phyloP scores from a whole-genome alignment of 192 early-diverging fungal genomes.

The Irineochytrium annulatum region DNA sequence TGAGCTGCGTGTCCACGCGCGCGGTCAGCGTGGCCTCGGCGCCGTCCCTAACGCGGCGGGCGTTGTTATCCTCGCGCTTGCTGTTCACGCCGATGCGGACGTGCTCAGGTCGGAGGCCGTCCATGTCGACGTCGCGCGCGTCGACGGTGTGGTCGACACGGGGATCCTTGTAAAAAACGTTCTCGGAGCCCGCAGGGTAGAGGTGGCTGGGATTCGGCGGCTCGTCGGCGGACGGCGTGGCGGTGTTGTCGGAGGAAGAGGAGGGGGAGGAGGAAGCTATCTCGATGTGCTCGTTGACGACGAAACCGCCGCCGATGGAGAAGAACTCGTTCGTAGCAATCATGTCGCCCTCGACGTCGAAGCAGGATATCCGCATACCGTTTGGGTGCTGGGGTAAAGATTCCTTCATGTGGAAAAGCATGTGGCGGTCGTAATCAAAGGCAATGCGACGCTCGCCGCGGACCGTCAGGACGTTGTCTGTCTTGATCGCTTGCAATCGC shows the following conservation, averaged over 20 bases:
- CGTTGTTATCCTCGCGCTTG: too few species aligned
- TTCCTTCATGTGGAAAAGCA: constrained; percentile 86
- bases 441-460: constrained; percentile 71
- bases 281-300: constrained; percentile 86
- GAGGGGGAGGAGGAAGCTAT: constrained; percentile 71
- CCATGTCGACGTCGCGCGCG: constrained; percentile 4
- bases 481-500: constrained; percentile 72
- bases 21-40: constrained; percentile 7
- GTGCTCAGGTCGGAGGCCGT: neutral
- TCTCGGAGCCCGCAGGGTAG: too few species aligned
- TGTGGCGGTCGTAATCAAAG: constrained; percentile 78
- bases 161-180: constrained; percentile 55
- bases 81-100: neutral
- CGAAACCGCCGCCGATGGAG: constrained; percentile 93
- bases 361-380: constrained; percentile 91
- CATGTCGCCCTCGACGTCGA: constrained; percentile 74
- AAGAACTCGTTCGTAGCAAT: constrained; percentile 94
- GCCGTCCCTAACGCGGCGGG: neutral
- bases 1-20: neutral
- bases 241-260: constrained; percentile 13
- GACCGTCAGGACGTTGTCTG: constrained; percentile 66
- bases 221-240: constrained; percentile 7
- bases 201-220: neutral
- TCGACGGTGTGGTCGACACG: constrained; percentile 38
- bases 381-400: constrained; percentile 91